These are phyloP conservation scores for Penicillium nucicola DNA, from an alignment of 495 filamentous ascomycete genomes.

Conservation along the genomic window DNA sequence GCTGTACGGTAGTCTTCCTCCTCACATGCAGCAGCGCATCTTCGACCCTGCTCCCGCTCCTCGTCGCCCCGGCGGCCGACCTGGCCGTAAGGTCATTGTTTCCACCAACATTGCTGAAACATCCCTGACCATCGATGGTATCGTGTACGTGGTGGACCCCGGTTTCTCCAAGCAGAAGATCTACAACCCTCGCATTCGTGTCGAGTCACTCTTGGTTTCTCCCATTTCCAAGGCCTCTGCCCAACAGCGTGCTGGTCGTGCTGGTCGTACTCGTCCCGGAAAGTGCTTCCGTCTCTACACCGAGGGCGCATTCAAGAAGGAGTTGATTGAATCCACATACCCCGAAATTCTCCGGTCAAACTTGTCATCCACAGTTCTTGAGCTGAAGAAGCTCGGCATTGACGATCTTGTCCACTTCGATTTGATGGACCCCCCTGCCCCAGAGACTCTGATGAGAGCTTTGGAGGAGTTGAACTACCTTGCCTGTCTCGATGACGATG, in stretches of 20 bases:
- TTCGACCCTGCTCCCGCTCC: constrained; percentile 85
- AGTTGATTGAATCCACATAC: constrained; percentile 94
- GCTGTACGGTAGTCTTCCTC: constrained; percentile 90
- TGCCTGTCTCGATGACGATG: constrained; percentile 94
- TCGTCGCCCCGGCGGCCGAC: constrained; percentile 67
- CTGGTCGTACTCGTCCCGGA: constrained; percentile 93
- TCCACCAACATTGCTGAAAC: constrained; percentile 99
- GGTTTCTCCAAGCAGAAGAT: constrained; percentile 99
- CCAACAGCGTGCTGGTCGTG: constrained; percentile 96
- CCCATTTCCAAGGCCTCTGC: constrained; percentile 98
- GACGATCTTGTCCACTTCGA: constrained; percentile 98
- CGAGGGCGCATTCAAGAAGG: constrained; percentile 94
- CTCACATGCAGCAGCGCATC: constrained; percentile 88
- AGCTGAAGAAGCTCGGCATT: constrained; percentile 95
- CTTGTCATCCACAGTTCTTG: constrained; percentile 87
- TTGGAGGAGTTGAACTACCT: constrained; percentile 97
- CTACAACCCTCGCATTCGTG: constrained; percentile 94
- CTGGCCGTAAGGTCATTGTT: constrained; percentile 93
- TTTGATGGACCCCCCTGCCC: constrained; percentile 96
- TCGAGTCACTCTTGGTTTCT: constrained; percentile 93
- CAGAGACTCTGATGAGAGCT: constrained; percentile 97
- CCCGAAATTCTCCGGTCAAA: constrained; percentile 96
- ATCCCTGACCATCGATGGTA: constrained; percentile 95
- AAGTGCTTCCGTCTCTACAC: constrained; percentile 98
- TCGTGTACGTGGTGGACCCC: constrained; percentile 97